Evolutionary conservation across 108 stramenopile species (phyloP).

Genomic region (Hondaea fermentalgiana): DNA sequence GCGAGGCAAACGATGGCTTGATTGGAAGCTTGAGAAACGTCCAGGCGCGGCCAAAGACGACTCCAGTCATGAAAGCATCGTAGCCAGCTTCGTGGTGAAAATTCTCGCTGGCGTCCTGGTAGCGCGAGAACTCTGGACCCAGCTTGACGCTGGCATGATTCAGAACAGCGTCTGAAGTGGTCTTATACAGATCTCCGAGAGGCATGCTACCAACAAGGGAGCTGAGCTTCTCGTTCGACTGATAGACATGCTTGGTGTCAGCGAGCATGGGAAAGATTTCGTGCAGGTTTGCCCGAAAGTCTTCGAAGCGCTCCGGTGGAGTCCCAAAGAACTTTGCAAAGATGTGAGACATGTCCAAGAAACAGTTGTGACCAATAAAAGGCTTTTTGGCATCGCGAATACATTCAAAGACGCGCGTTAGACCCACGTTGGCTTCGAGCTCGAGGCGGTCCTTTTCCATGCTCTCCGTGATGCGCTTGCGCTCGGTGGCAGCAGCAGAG

Average conservation of each 20-base stretch:
- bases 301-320: neutral
- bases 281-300: neutral
- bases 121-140: neutral
- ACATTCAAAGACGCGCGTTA: neutral
- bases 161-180: neutral
- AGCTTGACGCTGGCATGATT: neutral
- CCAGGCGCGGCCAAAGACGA: neutral
- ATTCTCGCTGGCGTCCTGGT: neutral
- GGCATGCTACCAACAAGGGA: neutral
- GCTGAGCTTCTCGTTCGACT: neutral
- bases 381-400: neutral
- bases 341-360: neutral
- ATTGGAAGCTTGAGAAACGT: neutral
- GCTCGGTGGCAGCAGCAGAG: neutral
- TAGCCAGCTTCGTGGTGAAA: slow-evolving; percentile 2
- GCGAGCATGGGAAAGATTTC: neutral
- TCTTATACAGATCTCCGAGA: neutral
- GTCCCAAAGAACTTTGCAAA: neutral
- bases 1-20: neutral
- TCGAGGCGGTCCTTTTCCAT: neutral
- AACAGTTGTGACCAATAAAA: neutral
- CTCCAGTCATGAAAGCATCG: neutral
- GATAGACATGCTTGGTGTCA: neutral
- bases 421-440: neutral
- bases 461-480: neutral